Percentiles rank a stretch among this genome's conserved stretches.
Conservation (phyloP, 495 filamentous ascomycete species). For the Astrocystis sublimbata region DNA sequence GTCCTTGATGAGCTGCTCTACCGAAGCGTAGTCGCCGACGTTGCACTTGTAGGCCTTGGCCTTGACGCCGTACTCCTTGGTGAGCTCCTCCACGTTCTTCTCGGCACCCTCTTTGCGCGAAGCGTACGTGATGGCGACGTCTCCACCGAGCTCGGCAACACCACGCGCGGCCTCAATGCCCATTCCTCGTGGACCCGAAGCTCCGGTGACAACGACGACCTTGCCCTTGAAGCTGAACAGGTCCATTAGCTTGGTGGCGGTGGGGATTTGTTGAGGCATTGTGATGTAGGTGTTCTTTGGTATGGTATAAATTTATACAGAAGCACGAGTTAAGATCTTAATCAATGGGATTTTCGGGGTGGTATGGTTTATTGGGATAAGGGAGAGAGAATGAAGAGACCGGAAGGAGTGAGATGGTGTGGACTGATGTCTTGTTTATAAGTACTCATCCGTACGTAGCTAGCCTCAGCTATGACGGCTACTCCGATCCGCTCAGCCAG, state of each 20-base stretch:
- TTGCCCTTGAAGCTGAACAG: constrained; percentile 56
- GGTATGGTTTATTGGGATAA: not conserved
- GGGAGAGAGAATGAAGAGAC: not conserved
- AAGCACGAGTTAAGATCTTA: too few species aligned
- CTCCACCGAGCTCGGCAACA: constrained; percentile 53
- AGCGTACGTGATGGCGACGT: constrained; percentile 51
- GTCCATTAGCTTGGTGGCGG: constrained; percentile 35
- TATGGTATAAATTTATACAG: not conserved
- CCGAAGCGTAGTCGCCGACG: constrained; percentile 58
- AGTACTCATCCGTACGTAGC: not conserved
- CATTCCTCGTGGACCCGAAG: constrained; percentile 53
- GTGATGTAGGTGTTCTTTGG: constrained; percentile 1
- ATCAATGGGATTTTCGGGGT: too few species aligned
- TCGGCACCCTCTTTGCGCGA: constrained; percentile 53
- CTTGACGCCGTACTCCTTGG: constrained; percentile 53
- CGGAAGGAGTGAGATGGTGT: too few species aligned
- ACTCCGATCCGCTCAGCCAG: not conserved
- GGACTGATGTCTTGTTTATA: constrained; percentile 3
- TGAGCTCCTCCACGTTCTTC: constrained; percentile 58
- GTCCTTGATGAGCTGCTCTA: constrained; percentile 55
- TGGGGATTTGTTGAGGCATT: constrained; percentile 38
- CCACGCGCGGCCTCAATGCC: constrained; percentile 50
- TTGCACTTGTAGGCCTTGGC: constrained; percentile 66
- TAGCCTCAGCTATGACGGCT: not conserved
- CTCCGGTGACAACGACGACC: constrained; percentile 56